Evolutionary conservation across 192 early-diverging fungal species (phyloP).

Genomic region (Coemansia sp.): DNA sequence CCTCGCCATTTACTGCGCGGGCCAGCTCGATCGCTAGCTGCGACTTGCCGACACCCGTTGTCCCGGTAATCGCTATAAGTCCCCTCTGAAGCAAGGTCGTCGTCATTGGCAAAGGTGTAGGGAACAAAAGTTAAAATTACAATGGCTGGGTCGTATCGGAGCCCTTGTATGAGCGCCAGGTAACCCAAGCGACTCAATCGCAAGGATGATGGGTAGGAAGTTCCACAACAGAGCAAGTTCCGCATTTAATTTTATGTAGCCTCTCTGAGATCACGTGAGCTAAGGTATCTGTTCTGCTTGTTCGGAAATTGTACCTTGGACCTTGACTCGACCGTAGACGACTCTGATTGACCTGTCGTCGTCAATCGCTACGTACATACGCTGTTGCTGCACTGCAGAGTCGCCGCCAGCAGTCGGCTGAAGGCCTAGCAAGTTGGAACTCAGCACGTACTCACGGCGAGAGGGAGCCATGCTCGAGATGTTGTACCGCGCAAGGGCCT

Average conservation of each 20-base stretch:
- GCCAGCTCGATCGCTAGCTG: slow-evolving; percentile 88
- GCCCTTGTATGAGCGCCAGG: no score
- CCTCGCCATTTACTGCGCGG: slow-evolving; percentile 77
- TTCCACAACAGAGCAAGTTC: neutral
- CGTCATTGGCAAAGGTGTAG: neutral
- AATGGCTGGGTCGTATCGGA: no score
- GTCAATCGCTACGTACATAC: slow-evolving; percentile 42
- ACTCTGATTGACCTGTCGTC: slow-evolving; percentile 40
- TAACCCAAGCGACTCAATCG: no score
- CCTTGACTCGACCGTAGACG: slow-evolving; percentile 22
- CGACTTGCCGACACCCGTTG: slow-evolving; percentile 98
- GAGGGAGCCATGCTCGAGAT: slow-evolving; percentile 27
- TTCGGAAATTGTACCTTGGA: slow-evolving; percentile 7
- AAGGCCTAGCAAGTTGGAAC: slow-evolving; percentile 7
- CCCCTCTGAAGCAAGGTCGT: slow-evolving; percentile 31
- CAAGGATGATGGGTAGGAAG: no score
- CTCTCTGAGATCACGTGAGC: neutral
- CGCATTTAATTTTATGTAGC: neutral
- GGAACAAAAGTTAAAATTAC: neutral
- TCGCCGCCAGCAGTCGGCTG: neutral
- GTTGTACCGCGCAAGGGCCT: slow-evolving; percentile 37
- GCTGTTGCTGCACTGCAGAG: slow-evolving; percentile 20
- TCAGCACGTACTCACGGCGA: slow-evolving; percentile 39
- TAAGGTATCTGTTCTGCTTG: neutral
- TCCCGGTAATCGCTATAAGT: slow-evolving; percentile 75